Conservation (phyloP, 208 protist genomes). For the Strigomonas culicis region DNA sequence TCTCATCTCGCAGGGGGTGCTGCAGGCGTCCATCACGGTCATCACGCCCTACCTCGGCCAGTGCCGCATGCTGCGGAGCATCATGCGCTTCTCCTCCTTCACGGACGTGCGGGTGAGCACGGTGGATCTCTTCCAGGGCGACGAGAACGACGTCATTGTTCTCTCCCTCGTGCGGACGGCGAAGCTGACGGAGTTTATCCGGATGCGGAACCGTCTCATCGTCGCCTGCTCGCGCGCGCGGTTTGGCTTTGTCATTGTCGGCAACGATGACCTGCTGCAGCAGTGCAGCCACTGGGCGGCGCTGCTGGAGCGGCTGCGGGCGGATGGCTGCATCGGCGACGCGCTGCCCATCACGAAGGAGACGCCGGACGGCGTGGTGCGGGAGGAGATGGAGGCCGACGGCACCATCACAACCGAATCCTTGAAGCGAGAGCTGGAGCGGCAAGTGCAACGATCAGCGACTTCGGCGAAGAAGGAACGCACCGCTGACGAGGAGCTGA, state of each 20-base stretch:
- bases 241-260: slow-evolving; percentile 87
- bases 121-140: slow-evolving; percentile 95
- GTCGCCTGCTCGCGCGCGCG: slow-evolving; percentile 93
- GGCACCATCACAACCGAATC: slow-evolving; percentile 25
- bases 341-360: slow-evolving; percentile 55
- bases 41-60: slow-evolving; percentile 95
- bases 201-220: slow-evolving; percentile 91
- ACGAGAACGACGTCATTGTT: slow-evolving; percentile 94
- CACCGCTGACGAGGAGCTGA: background rate
- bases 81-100: slow-evolving; percentile 62
- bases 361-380: slow-evolving; percentile 9
- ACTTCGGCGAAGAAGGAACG: background rate
- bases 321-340: slow-evolving; percentile 53
- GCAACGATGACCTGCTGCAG: slow-evolving; percentile 70
- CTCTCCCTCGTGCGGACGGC: slow-evolving; percentile 93
- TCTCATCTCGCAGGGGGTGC: slow-evolving; percentile 77
- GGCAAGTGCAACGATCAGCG: slow-evolving; percentile 2
- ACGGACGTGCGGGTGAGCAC: slow-evolving; percentile 83
- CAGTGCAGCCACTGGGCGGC: slow-evolving; percentile 74
- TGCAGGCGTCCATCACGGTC: slow-evolving; percentile 89
- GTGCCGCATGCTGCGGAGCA: slow-evolving; percentile 67
- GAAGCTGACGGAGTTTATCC: slow-evolving; percentile 93
- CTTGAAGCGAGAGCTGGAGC: slow-evolving; percentile 27
- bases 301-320: slow-evolving; percentile 59
- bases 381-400: slow-evolving; percentile 23